A percentile compares a stretch with the other conserved stretches of the same genome.
Conservation (phyloP, 192 early-diverging fungal genomes). For the Phycomyces nitens region DNA sequence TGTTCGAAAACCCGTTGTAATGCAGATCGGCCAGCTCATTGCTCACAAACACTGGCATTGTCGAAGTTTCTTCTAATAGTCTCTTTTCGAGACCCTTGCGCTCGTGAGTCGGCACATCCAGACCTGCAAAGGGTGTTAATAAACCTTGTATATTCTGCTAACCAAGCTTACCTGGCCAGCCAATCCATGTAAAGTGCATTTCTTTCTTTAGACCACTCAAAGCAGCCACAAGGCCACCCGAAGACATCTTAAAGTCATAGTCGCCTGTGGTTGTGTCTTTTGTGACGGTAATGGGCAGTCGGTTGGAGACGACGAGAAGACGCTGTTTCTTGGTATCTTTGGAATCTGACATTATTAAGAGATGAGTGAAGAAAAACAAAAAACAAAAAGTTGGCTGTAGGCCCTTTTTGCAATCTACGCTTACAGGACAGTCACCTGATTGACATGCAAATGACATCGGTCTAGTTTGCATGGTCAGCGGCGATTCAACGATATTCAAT, state of each 20-base stretch:
- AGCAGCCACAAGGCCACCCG: slow-evolving; percentile 94
- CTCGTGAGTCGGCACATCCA: slow-evolving; percentile 82
- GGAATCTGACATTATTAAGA: slow-evolving; percentile 2
- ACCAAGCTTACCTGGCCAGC: slow-evolving; percentile 89
- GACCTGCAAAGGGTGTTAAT: too few relatives aligned
- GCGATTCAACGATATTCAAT: too few relatives aligned
- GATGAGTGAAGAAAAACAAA: not conserved
- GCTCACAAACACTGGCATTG: slow-evolving; percentile 91
- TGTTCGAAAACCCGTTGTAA: slow-evolving; percentile 99
- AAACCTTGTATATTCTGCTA: too few relatives aligned
- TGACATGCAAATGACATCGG: too few relatives aligned
- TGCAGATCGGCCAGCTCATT: slow-evolving; percentile 92
- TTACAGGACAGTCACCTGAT: too few relatives aligned
- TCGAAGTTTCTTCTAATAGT: slow-evolving; percentile 77
- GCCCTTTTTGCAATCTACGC: not conserved
- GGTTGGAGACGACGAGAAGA: slow-evolving; percentile 92
- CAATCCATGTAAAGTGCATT: slow-evolving; percentile 98
- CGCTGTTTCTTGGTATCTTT: slow-evolving; percentile 43
- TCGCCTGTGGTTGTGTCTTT: slow-evolving; percentile 47
- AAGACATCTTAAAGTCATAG: slow-evolving; percentile 75
- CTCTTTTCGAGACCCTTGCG: slow-evolving; percentile 60
- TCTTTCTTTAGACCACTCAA: slow-evolving; percentile 90
- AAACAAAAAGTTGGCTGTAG: not conserved
- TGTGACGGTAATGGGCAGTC: slow-evolving; percentile 89
- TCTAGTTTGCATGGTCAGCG: too few relatives aligned